A percentile compares a stretch with the other conserved stretches of the same genome.
Evolutionary conservation across 768 basidiomycete genomes (phyloP).

Genomic region (Kwoniella shandongensis): DNA sequence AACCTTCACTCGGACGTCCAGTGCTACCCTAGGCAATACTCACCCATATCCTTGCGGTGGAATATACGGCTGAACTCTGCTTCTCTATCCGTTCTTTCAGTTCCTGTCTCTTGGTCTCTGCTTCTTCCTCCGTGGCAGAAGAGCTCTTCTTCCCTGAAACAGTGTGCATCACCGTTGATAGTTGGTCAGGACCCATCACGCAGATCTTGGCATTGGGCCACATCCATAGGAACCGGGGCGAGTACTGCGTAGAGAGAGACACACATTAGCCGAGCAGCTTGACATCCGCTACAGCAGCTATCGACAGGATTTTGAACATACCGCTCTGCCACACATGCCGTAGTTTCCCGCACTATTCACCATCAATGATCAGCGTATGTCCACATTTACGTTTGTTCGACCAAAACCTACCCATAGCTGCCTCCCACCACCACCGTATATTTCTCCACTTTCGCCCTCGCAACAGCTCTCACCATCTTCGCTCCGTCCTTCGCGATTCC

Average conservation of each 20-base stretch:
- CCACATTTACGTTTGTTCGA: background rate
- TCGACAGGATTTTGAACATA: too few species aligned
- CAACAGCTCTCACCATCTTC: constrained; percentile 78
- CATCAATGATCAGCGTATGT: constrained; percentile 4
- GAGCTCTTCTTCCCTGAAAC: constrained; percentile 70
- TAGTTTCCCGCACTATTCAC: constrained; percentile 76
- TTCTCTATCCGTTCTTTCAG: constrained; percentile 80
- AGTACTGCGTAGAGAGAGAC: too few species aligned
- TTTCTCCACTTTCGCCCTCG: constrained; percentile 88
- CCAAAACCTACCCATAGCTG: constrained; percentile 65
- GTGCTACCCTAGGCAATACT: too few species aligned
- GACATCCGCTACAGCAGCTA: too few species aligned
- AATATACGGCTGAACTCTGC: constrained; percentile 83
- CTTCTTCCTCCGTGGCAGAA: constrained; percentile 1
- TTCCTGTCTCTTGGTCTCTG: constrained; percentile 31
- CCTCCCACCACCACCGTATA: constrained; percentile 90
- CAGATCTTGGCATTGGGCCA: constrained; percentile 97
- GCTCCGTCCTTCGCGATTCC: constrained; percentile 95
- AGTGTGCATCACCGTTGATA: constrained; percentile 87
- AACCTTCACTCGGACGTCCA: too few species aligned
- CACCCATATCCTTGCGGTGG: constrained; percentile 86
- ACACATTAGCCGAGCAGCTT: too few species aligned
- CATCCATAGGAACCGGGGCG: constrained; percentile 94
- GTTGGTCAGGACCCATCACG: constrained; percentile 92
- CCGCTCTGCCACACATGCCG: constrained; percentile 90